Conservation (phyloP, 2,329 filamentous ascomycete genomes). For the Chaetothyriales sp. region DNA sequence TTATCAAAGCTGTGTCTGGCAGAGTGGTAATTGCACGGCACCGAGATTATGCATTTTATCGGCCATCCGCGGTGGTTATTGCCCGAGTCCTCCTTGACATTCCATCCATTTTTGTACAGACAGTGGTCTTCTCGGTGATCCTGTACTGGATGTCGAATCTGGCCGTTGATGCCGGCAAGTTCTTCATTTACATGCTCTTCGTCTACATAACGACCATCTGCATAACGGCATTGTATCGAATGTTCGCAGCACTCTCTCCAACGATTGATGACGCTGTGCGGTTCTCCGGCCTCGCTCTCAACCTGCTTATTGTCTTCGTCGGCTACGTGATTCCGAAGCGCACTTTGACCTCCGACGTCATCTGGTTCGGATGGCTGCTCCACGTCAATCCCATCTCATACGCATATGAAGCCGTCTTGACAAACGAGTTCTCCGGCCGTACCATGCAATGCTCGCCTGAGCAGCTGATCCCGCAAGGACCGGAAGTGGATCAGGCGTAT, state of each 20-base stretch:
- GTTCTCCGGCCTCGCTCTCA: constrained; percentile 49
- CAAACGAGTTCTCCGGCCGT: constrained; percentile 50
- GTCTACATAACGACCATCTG: constrained; percentile 50
- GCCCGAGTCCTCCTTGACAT: constrained; percentile 51
- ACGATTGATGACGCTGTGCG: constrained; percentile 54
- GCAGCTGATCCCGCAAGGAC: constrained; percentile 48
- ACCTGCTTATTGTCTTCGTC: constrained; percentile 49
- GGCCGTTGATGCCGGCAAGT: constrained; percentile 46
- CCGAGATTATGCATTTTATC: constrained; percentile 55
- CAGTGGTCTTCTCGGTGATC: constrained; percentile 47
- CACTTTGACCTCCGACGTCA: constrained; percentile 43
- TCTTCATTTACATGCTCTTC: constrained; percentile 53
- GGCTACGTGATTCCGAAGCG: constrained; percentile 57
- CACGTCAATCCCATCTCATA: constrained; percentile 44
- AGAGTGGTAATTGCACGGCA: constrained; percentile 56
- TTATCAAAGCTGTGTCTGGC: constrained; percentile 63
- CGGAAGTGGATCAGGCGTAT: constrained; percentile 40
- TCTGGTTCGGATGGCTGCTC: constrained; percentile 54
- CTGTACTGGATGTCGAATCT: constrained; percentile 53
- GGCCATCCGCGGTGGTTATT: constrained; percentile 51
- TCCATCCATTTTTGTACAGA: constrained; percentile 45
- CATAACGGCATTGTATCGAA: constrained; percentile 51
- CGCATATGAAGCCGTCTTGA: constrained; percentile 52
- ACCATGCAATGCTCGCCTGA: constrained; percentile 45
- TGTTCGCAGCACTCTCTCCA: constrained; percentile 51